Conservation (phyloP, 2,329 filamentous ascomycete species). For the Botryosphaeria dothidea region DNA sequence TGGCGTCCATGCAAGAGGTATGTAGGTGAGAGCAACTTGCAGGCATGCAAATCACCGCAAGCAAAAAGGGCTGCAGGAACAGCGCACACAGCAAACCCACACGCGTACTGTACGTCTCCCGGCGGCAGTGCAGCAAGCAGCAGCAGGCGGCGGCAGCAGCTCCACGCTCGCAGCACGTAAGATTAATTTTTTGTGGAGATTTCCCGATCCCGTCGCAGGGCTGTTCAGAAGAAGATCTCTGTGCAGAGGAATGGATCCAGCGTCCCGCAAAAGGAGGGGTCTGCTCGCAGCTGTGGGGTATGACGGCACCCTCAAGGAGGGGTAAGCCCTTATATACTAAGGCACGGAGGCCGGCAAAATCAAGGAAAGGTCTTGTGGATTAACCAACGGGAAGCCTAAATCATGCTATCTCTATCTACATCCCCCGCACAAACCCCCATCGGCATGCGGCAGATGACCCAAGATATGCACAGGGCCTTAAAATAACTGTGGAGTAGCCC, state of each 20-base stretch:
- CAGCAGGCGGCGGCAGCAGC: not conserved
- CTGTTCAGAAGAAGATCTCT: constrained; percentile 4
- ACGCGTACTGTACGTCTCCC: not conserved
- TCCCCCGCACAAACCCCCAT: not conserved
- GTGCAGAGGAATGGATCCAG: not conserved
- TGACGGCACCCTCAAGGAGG: not conserved
- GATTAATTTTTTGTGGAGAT: not conserved
- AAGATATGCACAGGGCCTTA: not conserved
- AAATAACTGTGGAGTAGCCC: not conserved
- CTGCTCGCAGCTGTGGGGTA: constrained; percentile 2
- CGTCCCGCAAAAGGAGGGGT: constrained; percentile 1
- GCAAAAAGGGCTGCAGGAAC: not conserved
- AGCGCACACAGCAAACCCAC: not conserved
- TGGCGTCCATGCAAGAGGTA: constrained; percentile 25
- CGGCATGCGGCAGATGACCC: not conserved
- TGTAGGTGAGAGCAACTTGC: not conserved
- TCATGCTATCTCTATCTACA: not conserved
- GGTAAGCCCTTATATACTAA: not conserved
- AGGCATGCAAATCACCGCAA: not conserved
- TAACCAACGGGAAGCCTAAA: constrained; percentile 1
- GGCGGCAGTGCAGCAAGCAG: not conserved
- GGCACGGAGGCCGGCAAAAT: not conserved
- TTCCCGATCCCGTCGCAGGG: not conserved
- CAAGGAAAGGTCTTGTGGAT: not conserved
- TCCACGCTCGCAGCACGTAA: not conserved